Base-by-base conservation (phyloP, 768 basidiomycete genomes). In the Mycena venus region DNA sequence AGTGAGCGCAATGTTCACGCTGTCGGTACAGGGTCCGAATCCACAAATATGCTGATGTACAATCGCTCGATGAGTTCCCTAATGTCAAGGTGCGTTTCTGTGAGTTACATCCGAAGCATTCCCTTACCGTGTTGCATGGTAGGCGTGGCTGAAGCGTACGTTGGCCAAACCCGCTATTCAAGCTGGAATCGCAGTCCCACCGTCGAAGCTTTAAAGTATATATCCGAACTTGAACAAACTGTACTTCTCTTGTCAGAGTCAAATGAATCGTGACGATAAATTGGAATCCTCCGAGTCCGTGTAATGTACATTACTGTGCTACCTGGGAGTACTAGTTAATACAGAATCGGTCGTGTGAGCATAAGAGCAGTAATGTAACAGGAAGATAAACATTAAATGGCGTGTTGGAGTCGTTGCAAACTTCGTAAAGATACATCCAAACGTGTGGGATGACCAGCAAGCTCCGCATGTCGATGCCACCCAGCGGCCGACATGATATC, bases 11-110 rank as follows among this genome's bases (percentile, higher is more conserved):
- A 59, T 23, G 17, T 19, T 70, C 47, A 31, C 36, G 31, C 17
- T 68, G 17, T 19, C 19, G 7, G n/a, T n/a, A 21, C 34, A 94
- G 93, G 94, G 86, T 96, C 59, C 82, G 86, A 25, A 55, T 84
- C 44, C 89, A 90, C 74, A 44, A 75, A 11, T 85, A 79, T 73
- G 83, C 90, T 3, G 92, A 90, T 10, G 83, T 93, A 23, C 88
- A 91, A 49, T 87, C 79, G 31, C 82, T 95, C 61, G 90, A 92
- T 58, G 88, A 89, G 42, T 94, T 87, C 86, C 94, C 95, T 0
- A 83, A 86, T 76, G 80, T 95, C 67, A 90, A 91, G 86, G 92
- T 88, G 51, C 31, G 70, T 53, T 23, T 27, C 49, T 60, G 29
- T 17, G 29, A 10, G 7, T 2, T 6, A n/a, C 34, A 19, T 29